Evolutionary conservation across 768 basidiomycete genomes (phyloP).

Genomic region (Leccinum subtestaceum): DNA sequence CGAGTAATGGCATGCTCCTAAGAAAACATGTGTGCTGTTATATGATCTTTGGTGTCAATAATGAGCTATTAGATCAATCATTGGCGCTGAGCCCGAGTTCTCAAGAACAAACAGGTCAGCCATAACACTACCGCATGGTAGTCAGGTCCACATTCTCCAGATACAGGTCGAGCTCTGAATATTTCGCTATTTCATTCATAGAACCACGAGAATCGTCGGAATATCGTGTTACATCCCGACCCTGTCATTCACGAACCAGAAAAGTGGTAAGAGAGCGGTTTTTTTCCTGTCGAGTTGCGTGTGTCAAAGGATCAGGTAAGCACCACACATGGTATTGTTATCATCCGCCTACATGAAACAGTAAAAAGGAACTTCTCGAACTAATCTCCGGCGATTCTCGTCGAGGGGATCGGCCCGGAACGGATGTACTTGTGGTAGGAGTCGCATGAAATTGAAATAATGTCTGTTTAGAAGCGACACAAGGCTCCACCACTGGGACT

Average conservation of each 20-base stretch:
- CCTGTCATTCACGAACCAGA: not conserved
- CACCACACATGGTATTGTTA: not conserved
- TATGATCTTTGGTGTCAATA: not conserved
- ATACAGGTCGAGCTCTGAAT: not conserved
- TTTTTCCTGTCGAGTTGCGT: not conserved
- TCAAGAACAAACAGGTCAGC: not conserved
- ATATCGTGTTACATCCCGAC: not conserved
- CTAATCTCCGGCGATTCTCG: not conserved
- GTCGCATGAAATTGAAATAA: not conserved
- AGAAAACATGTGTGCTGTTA: not conserved
- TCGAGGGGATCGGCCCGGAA: not conserved
- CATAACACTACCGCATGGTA: too few species aligned
- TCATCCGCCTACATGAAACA: not conserved
- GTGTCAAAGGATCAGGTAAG: not conserved
- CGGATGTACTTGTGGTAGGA: not conserved
- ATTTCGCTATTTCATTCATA: not conserved
- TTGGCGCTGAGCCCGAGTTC: not conserved
- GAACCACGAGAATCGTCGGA: not conserved
- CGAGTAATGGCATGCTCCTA: not conserved
- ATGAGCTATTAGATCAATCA: not conserved
- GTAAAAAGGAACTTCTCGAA: not conserved
- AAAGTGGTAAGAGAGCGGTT: not conserved
- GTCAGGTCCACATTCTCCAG: not conserved
- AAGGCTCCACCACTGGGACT: not conserved
- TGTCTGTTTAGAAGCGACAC: not conserved